phyloP scores from a whole-genome alignment of 257 asterid species.

The Solanum rostratum region DNA sequence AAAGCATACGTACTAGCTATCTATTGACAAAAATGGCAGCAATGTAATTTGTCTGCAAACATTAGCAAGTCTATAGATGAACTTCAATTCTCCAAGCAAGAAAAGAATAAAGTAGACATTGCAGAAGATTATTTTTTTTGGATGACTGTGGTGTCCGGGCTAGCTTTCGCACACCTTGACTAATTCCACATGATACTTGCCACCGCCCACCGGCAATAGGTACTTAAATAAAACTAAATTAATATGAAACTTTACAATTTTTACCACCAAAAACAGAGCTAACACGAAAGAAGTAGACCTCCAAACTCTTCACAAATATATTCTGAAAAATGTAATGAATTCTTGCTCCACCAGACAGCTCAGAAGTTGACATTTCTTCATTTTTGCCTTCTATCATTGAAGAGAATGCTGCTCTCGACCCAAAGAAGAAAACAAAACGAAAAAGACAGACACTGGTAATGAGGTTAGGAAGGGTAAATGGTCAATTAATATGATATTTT shows the following conservation, averaged over 20 bases:
- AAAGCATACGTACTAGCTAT: neutral
- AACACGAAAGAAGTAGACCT: conserved; percentile 43
- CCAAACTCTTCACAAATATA: conserved; percentile 82
- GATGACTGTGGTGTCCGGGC: no score
- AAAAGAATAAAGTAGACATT: conserved; percentile 2
- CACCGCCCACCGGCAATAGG: no score
- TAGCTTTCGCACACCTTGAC: no score
- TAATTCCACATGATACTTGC: no score
- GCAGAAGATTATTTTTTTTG: neutral
- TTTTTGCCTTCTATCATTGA: conserved; percentile 88
- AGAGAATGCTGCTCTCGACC: conserved; percentile 57
- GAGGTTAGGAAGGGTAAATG: neutral
- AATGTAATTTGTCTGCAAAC: neutral
- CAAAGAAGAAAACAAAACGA: neutral
- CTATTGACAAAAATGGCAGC: neutral
- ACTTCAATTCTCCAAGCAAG: neutral
- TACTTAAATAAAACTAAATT: neutral
- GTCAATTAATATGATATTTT: neutral
- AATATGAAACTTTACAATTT: neutral
- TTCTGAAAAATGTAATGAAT: conserved; percentile 90
- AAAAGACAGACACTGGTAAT: neutral
- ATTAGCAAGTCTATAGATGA: neutral
- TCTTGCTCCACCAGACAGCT: conserved; percentile 97
- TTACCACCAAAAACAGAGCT: neutral
- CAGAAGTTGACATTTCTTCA: conserved; percentile 89